Percentiles rank a stretch among this genome's conserved stretches.
phyloP scores from a whole-genome alignment of 352 stramenopile species.

The Phytophthora hibernalis region DNA sequence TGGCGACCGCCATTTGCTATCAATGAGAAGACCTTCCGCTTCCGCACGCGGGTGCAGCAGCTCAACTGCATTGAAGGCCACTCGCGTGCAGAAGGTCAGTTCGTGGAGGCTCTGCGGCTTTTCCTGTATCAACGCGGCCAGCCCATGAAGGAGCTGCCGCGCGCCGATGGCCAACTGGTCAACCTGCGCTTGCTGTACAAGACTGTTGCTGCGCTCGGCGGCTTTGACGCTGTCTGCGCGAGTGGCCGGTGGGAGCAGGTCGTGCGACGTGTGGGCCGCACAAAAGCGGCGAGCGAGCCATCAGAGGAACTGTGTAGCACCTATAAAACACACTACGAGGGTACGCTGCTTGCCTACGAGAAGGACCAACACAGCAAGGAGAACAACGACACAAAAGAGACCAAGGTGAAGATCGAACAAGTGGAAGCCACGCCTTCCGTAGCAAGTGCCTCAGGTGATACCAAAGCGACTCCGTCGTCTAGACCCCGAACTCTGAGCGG shows the following conservation, averaged over 20 bases:
- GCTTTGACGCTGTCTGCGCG: conserved; percentile 54
- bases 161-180: conserved; percentile 73
- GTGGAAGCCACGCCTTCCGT: conserved; percentile 23
- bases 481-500: conserved; percentile 60
- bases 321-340: conserved; percentile 68
- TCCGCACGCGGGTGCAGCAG: conserved; percentile 96
- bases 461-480: conserved; percentile 49
- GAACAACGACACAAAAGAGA: conserved; percentile 13
- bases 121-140: conserved; percentile 82
- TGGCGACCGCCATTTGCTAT: conserved; percentile 93
- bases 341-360: conserved; percentile 62
- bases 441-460: conserved; percentile 9
- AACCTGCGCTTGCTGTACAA: conserved; percentile 80
- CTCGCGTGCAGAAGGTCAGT: conserved; percentile 79
- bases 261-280: conserved; percentile 68
- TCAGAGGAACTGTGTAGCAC: conserved; percentile 50
- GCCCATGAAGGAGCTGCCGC: conserved; percentile 81
- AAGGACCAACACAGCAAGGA: conserved; percentile 35
- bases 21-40: conserved; percentile 88
- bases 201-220: conserved; percentile 58
- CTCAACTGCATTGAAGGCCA: conserved; percentile 93
- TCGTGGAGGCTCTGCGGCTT: conserved; percentile 81
- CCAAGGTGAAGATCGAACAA: conserved; percentile 21
- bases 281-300: conserved; percentile 52
- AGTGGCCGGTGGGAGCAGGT: conserved; percentile 57